Evolutionary conservation across 2,329 filamentous ascomycete species (phyloP).

Genomic region (Pleoardoris graminearum): DNA sequence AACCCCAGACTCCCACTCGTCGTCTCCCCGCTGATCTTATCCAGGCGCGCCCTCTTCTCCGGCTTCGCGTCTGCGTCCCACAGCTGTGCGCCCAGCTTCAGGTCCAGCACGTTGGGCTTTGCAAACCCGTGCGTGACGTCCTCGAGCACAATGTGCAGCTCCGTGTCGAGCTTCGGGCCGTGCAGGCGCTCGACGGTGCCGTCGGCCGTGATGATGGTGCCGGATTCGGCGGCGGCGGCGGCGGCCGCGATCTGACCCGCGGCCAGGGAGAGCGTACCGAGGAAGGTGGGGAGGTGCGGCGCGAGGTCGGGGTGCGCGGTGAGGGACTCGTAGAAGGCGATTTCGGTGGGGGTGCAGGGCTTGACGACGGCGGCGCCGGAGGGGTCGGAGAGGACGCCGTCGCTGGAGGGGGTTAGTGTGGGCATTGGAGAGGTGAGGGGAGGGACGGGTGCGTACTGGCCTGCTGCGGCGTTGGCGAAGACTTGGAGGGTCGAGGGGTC

Average conservation of each 20-base stretch:
- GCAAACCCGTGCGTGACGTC: conserved; percentile 82
- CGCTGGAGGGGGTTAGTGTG: conserved; percentile 57
- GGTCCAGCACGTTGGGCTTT: conserved; percentile 85
- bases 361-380: conserved; percentile 90
- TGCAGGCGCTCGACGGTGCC: conserved; percentile 48
- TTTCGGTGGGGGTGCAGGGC: conserved; percentile 83
- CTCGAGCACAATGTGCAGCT: conserved; percentile 79
- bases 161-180: conserved; percentile 71
- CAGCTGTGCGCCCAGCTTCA: conserved; percentile 84
- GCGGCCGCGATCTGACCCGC: conserved; percentile 21
- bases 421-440: conserved; percentile 12
- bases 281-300: conserved; percentile 79
- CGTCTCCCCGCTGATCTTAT: conserved; percentile 61
- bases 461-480: conserved; percentile 77
- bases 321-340: conserved; percentile 84
- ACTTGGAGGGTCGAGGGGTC: conserved; percentile 65
- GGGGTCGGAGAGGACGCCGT: conserved; percentile 83
- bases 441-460: conserved; percentile 67
- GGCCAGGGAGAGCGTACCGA: conserved; percentile 73
- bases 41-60: conserved; percentile 62
- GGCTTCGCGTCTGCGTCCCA: conserved; percentile 74
- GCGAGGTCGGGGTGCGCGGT: conserved; percentile 72
- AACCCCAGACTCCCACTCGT: conserved; percentile 65
- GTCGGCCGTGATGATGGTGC: conserved; percentile 31
- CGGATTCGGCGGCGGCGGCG: conserved; percentile 26